These are phyloP conservation scores for Pichia exigua DNA, from an alignment of 805 yeast species.

Conservation along the genomic window DNA sequence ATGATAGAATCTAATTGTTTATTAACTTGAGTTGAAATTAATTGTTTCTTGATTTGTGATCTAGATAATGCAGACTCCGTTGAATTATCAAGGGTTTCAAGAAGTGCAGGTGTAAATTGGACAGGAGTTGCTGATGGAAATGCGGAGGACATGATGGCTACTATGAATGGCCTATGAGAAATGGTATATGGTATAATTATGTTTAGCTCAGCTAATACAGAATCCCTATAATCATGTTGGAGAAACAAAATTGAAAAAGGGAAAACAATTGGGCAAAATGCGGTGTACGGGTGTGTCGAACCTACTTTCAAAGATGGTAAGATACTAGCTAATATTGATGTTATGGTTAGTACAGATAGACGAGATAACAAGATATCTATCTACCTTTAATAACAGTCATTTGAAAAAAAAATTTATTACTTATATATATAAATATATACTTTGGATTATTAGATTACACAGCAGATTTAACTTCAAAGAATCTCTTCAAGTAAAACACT, in stretches of 20 bases:
- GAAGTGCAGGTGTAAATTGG: conserved; percentile 64
- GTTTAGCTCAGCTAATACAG: too few species aligned
- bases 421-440: neutral
- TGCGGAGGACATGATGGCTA: neutral
- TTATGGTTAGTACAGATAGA: too few species aligned
- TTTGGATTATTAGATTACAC: conserved; percentile 37
- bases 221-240: neutral
- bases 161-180: neutral
- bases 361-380: too few species aligned
- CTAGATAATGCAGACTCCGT: conserved; percentile 42
- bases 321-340: too few species aligned
- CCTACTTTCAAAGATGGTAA: too few species aligned
- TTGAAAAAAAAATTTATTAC: too few species aligned
- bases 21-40: conserved; percentile 57
- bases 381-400: too few species aligned
- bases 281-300: neutral
- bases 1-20: conserved; percentile 36
- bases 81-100: conserved; percentile 87
- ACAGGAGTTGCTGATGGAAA: conserved; percentile 12
- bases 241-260: neutral
- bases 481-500: conserved; percentile 86
- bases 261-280: neutral
- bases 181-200: too few species aligned
- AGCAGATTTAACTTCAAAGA: conserved; percentile 89
- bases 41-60: conserved; percentile 58